Conservation (phyloP, 2,329 filamentous ascomycete genomes). For the Diplodia intermedia region DNA sequence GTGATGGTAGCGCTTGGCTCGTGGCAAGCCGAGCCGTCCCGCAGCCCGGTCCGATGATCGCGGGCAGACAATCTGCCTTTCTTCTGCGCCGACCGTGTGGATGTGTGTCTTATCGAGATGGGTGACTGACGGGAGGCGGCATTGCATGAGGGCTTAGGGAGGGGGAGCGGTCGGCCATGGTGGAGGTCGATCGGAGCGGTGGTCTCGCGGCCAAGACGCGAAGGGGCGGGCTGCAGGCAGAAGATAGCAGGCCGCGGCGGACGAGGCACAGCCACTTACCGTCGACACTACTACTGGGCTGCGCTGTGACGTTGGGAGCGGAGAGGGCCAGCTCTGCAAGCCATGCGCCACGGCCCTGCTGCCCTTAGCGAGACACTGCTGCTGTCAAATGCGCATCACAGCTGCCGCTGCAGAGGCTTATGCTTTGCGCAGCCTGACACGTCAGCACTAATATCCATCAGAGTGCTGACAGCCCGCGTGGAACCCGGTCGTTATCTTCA, state of each 20-base stretch:
- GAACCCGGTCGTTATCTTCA: not conserved
- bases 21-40: conserved; percentile 4
- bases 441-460: conserved; percentile 13
- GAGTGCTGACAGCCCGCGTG: not conserved
- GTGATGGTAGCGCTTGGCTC: not conserved
- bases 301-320: not conserved
- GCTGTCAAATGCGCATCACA: not conserved
- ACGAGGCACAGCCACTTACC: not conserved
- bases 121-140: no score
- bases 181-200: not conserved
- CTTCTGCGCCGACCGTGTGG: no score
- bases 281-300: not conserved
- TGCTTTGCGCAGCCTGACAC: not conserved
- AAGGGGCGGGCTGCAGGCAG: not conserved
- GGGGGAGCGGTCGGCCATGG: no score
- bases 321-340: conserved; percentile 2
- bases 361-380: no score
- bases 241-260: not conserved
- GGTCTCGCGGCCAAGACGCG: not conserved
- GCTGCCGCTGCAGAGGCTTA: not conserved
- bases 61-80: no score
- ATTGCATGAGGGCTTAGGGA: no score
- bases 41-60: conserved; percentile 5
- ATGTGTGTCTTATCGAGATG: no score
- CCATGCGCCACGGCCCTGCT: not conserved